Evolutionary conservation across 768 basidiomycete genomes (phyloP), one percentile per base, ranked within the genome.

Genomic region (Rickenella mellea): DNA sequence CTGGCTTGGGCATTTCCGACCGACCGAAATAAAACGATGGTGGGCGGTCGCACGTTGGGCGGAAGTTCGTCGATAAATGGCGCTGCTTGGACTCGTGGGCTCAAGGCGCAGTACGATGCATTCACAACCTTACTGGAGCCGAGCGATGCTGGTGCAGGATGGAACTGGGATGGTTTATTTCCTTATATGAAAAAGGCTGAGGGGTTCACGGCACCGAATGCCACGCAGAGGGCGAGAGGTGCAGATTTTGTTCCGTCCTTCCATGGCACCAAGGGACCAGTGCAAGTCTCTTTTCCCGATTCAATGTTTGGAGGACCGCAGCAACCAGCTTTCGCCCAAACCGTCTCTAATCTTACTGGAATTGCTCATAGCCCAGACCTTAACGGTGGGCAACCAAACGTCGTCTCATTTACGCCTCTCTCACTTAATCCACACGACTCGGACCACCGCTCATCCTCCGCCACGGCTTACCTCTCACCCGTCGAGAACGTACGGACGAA

Each of bases 91-190:
- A 55, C 55, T 30, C 55, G 64, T 6, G 62, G 61, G 5, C 41
- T 55, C 29, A 44, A 47, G 27, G 50, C 48, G 6, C 60, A 65
- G 38, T 64, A 60, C 38, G 56, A 65, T 37, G 55, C 59, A 2
- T 50, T 52, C 42, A 45, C 51, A 26, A 44, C 49, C 11, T 49
- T 68, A 19, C 48, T 59, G 4, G 45, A 44, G 6, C 42, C 51
- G 12, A 42, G 50, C 9, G 53, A 54, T 40, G 57, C 56, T 2
- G 50, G 46, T 12, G 47, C 56, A 2, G 50, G 53, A 33, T 68
- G 67, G 66, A 63, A 61, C 36, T 68, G 66, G 65, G 48, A 60
- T 11, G 51, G 44, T 17, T 53, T 66, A 46, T 61, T 58, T 41
- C 20, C 37, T 22, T 57, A 52, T 12, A 65, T 68, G 62, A 55